Percentiles rank a stretch among this genome's conserved stretches.
These are phyloP conservation scores for Ambrosiella beaveri DNA, from an alignment of 2,329 filamentous ascomycete genomes.

Conservation along the genomic window DNA sequence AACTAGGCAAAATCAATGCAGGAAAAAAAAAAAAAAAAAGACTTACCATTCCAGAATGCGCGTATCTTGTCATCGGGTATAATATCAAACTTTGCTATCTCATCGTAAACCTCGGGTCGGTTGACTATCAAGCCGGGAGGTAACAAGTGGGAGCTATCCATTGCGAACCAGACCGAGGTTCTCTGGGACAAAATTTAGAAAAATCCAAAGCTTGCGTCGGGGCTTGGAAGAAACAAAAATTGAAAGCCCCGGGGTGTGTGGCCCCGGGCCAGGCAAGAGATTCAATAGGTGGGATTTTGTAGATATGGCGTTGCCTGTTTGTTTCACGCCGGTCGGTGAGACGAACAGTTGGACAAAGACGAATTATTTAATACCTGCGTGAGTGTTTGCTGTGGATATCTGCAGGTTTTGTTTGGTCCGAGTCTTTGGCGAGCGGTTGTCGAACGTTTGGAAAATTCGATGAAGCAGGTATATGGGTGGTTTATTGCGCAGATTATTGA, in stretches of 20 bases:
- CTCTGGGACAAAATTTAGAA: too few species aligned
- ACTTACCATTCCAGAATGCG: conserved; percentile 40
- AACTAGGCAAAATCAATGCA: background rate
- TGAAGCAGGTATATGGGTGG: too few species aligned
- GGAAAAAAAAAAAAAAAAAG: conserved; percentile 1
- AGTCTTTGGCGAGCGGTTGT: too few species aligned
- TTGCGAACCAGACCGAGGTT: too few species aligned
- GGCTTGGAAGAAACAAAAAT: background rate
- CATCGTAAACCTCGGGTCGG: conserved; percentile 32
- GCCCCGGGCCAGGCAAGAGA: conserved; percentile 5
- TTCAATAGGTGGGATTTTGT: background rate
- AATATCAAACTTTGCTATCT: conserved; percentile 33
- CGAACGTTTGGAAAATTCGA: too few species aligned
- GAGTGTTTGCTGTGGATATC: too few species aligned
- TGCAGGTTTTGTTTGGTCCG: too few species aligned
- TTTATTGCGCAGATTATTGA: too few species aligned
- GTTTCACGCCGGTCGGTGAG: background rate
- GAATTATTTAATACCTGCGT: too few species aligned
- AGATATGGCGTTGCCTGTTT: background rate
- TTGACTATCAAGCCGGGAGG: conserved; percentile 42
- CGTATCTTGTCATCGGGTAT: conserved; percentile 36
- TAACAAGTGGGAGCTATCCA: conserved; percentile 23
- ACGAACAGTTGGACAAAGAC: background rate
- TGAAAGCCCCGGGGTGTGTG: conserved; percentile 3
- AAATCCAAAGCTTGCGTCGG: too few species aligned